These are phyloP conservation scores for Ophiostoma novo-ulmi DNA, from an alignment of 2,329 filamentous ascomycete genomes.

Conservation along the genomic window DNA sequence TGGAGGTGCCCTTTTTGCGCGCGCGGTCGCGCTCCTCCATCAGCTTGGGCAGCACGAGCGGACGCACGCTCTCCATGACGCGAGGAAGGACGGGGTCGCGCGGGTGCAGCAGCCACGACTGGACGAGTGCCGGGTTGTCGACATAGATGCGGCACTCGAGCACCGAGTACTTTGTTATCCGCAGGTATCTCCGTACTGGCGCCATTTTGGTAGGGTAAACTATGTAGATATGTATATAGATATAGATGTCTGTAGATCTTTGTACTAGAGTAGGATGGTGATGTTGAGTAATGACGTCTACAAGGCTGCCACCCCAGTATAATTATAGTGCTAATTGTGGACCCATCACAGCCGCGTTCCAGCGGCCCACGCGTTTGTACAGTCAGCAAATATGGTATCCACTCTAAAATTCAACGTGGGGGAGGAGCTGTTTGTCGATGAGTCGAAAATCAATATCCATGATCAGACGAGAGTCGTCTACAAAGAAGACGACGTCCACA, in stretches of 20 bases:
- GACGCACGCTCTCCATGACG: slow-evolving; percentile 79
- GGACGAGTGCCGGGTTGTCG: slow-evolving; percentile 76
- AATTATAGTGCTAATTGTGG: slow-evolving; percentile 5
- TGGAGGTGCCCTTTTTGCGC: slow-evolving; percentile 53
- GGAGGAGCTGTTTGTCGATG: background rate
- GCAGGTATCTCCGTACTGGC: slow-evolving; percentile 79
- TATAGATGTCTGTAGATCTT: no score
- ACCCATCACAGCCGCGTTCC: background rate
- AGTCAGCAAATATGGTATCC: slow-evolving; percentile 7
- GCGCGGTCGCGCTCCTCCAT: slow-evolving; percentile 73
- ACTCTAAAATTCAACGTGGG: slow-evolving; percentile 21
- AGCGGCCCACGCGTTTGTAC: background rate
- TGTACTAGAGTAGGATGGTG: background rate
- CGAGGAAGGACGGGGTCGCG: slow-evolving; percentile 71
- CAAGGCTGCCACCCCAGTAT: slow-evolving; percentile 7
- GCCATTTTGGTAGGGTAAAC: slow-evolving; percentile 56
- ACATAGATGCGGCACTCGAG: slow-evolving; percentile 97
- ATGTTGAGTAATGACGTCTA: slow-evolving; percentile 14
- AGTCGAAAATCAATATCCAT: background rate
- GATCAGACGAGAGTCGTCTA: background rate
- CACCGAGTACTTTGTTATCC: slow-evolving; percentile 88
- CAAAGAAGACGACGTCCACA: background rate
- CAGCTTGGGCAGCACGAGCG: slow-evolving; percentile 82
- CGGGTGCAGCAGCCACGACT: slow-evolving; percentile 77
- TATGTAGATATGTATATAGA: background rate